Evolutionary conservation across 2,329 filamentous ascomycete genomes (phyloP).

Genomic region (Graphiopsis chlorocephala): DNA sequence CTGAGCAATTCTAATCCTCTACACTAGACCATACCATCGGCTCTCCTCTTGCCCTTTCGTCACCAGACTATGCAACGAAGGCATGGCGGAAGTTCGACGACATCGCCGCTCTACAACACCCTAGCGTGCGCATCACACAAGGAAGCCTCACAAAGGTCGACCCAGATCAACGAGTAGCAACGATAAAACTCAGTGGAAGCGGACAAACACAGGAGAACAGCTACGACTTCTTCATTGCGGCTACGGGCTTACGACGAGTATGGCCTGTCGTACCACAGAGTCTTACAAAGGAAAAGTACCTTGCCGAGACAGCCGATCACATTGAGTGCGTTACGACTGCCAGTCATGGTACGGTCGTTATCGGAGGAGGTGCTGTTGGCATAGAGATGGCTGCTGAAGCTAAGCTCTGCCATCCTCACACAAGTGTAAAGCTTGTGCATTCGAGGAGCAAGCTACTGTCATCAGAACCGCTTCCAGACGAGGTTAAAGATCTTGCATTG

Average conservation of each 20-base stretch:
- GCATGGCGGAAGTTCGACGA: conserved; percentile 69
- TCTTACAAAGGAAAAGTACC: conserved; percentile 59
- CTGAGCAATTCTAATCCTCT: conserved; percentile 22
- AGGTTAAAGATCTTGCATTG: conserved; percentile 62
- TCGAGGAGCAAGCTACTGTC: conserved; percentile 69
- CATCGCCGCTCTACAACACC: conserved; percentile 62
- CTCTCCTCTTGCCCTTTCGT: conserved; percentile 68
- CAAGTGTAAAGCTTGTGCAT: conserved; percentile 71
- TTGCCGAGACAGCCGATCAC: conserved; percentile 60
- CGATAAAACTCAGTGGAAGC: conserved; percentile 42
- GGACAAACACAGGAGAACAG: conserved; percentile 28
- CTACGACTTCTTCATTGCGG: conserved; percentile 76
- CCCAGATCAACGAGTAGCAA: conserved; percentile 58
- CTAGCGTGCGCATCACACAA: conserved; percentile 63
- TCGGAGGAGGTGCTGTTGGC: conserved; percentile 76
- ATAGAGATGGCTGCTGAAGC: conserved; percentile 80
- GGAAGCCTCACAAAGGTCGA: conserved; percentile 64
- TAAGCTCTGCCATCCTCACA: conserved; percentile 62
- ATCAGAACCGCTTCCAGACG: conserved; percentile 67
- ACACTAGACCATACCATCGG: conserved; percentile 70
- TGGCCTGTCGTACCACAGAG: conserved; percentile 73
- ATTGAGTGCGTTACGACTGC: conserved; percentile 53
- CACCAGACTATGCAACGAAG: conserved; percentile 60
- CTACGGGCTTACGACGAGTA: conserved; percentile 65
- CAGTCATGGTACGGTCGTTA: conserved; percentile 61